Percentiles rank a stretch among this genome's conserved stretches.
These are phyloP conservation scores for Volvariella volvacea DNA, from an alignment of 1,284 basidiomycete genomes.

Conservation along the genomic window DNA sequence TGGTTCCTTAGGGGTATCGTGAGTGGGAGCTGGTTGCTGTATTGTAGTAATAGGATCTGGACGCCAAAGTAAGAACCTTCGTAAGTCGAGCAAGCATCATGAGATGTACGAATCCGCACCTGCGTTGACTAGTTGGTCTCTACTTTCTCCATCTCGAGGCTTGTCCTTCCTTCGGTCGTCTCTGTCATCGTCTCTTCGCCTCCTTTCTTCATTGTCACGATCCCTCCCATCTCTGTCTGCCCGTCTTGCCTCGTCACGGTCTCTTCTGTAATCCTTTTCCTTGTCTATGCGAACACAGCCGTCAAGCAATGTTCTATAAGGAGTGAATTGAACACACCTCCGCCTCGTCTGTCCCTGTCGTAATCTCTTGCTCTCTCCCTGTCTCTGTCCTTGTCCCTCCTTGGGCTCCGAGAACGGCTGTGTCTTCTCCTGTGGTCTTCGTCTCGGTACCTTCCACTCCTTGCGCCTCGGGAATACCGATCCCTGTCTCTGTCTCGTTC, in stretches of 20 bases:
- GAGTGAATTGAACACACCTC: constrained; percentile 21
- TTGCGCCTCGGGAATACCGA: constrained; percentile 26
- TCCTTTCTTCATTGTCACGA: constrained; percentile 30
- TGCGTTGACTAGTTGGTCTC: constrained; percentile 9
- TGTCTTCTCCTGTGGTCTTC: constrained; percentile 39
- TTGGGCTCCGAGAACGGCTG: constrained; percentile 67
- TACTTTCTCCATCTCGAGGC: constrained; percentile 10
- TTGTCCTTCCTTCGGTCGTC: constrained; percentile 14
- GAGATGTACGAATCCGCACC: no score
- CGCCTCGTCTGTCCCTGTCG: constrained; percentile 35
- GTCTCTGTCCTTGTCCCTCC: constrained; percentile 12
- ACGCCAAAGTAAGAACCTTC: no score
- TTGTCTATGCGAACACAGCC: constrained; percentile 10
- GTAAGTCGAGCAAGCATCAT: no score
- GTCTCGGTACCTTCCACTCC: constrained; percentile 33
- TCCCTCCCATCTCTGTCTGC: constrained; percentile 18
- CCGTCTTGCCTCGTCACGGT: constrained; percentile 21
- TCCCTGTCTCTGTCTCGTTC: constrained; percentile 24
- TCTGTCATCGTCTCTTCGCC: constrained; percentile 27
- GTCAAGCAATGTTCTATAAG: constrained; percentile 1
- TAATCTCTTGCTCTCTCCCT: constrained; percentile 32
- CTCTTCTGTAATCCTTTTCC: constrained; percentile 27
- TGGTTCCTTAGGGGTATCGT: neutral
- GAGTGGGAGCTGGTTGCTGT: no score
- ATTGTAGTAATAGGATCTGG: no score